Base-by-base conservation (phyloP, 495 filamentous ascomycete genomes). In the Penicillium fimorum region DNA sequence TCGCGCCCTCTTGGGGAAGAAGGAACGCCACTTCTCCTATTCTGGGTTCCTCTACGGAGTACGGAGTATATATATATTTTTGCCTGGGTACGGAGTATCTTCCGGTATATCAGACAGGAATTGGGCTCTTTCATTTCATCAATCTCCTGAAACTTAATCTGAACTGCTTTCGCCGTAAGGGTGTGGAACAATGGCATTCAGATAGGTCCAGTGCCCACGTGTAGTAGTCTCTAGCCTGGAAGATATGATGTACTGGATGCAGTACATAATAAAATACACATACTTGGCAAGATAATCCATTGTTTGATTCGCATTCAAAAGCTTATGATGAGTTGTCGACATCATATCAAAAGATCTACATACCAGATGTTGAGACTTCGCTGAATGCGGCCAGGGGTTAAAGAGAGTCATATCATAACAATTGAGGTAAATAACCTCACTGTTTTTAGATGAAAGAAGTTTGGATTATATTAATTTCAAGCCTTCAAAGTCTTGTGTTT, bases 261-360 rank as follows among this genome's bases (percentile, higher is more conserved):
- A 29, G 15, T 20, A 47, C 20, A 47, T 11, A n/a, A 3, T 27
- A 12, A 12, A 47, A 47, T 24, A 24, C 24, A 46, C 29, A 47
- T 47, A 47, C 45, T 47, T 47, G 29, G 45, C 45, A 47, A 30
- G 11, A 47, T 11, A 11, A n/a, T 27, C 27, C 17, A 47, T 32
- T 20, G 29, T 15, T 22, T 44, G 22, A 25, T 44, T 46, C n/a
- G 25, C 45, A 47, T 47, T 47, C 45, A 12, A 47, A 47, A 47
- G 45, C 27, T 32, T 47, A 32, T 47, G 45, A 47, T 17, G 44
- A 11, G 27, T 13, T 7, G n/a, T 47, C 45, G 45, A 47, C 27
- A 30, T 47, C 45, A 47, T 47, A 47, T 47, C 27, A 33, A 46
- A 47, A 5, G 45, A 47, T 47, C 45, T 47, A 29, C 45, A 47